Evolutionary conservation across 1,139 yeast genomes (phyloP), one percentile per base, ranked within the genome.

Genomic region (Diutina mesorugosa): DNA sequence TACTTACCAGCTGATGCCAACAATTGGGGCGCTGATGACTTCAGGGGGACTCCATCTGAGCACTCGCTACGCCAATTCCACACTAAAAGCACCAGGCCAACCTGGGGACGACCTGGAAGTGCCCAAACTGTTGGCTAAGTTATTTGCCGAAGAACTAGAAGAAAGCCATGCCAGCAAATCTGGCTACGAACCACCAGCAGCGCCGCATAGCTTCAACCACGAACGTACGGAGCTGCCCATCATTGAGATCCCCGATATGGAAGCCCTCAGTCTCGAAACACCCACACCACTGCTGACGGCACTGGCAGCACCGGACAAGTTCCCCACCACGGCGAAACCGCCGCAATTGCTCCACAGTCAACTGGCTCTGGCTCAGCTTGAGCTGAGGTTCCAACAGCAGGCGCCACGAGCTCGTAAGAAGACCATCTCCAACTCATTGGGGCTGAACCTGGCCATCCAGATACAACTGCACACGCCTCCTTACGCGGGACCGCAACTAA

Each of bases 301-400:
- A 7, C 53, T 50, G 53, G 45, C 18, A 28, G 12, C 45, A 6
- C 45, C 53, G 7, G 45, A 32, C 6, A 50, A 16, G 28, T 45
- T 60, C 18, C 61, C 61, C 9, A 58, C 79, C 51, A 76, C 77
- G 58, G 14, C 41, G 6, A 77, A 80, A 60, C 79, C 82, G 3
- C 81, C 84, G 8, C 66, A 79, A 1, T 65, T 80, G 53, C 66
- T 73, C 54, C 83, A 78, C 62, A 69, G 81, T 0, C 83, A 78
- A 62, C 77, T 81, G 1, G 76, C 81, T 14, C 71, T 81, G 0
- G 78, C 73, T 1, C 67, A 67, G 41, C 60, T 76, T 7, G 83
- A 78, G 56, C 67, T 29, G 30, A 28, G 55, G 26, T 38, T 38
- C 14, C 18, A 45, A 6, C 28, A 38, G 26, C 47, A 30, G 16